phyloP scores from a whole-genome alignment of 495 filamentous ascomycete genomes.

The Evernia prunastri region DNA sequence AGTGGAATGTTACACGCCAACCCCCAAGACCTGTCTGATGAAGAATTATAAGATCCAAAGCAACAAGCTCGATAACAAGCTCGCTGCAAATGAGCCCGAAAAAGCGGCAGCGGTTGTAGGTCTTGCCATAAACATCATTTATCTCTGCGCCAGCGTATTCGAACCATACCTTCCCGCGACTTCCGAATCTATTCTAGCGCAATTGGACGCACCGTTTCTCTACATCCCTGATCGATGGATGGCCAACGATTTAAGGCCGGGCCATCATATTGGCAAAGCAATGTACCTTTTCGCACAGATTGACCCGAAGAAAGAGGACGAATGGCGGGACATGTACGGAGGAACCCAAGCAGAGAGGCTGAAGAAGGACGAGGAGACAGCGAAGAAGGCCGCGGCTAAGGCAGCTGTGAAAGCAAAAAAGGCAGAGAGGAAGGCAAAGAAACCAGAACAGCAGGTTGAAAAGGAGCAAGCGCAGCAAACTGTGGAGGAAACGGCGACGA shows the following conservation, averaged over 20 bases:
- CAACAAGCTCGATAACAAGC: conserved; percentile 75
- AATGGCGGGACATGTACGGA: conserved; percentile 78
- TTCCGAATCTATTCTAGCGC: conserved; percentile 63
- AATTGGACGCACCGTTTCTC: conserved; percentile 59
- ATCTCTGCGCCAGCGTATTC: conserved; percentile 69
- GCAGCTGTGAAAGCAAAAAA: conserved; percentile 52
- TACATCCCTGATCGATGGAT: conserved; percentile 56
- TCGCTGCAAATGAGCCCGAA: conserved; percentile 64
- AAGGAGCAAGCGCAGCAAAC: conserved; percentile 41
- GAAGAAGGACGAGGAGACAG: conserved; percentile 61
- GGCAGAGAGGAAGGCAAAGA: conserved; percentile 52
- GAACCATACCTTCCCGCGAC: conserved; percentile 83
- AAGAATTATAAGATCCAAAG: conserved; percentile 50
- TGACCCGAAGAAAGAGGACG: conserved; percentile 69
- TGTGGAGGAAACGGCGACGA: conserved; percentile 33
- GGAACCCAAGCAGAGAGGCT: conserved; percentile 59
- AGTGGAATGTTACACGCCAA: neutral
- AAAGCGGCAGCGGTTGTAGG: conserved; percentile 71
- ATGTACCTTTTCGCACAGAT: conserved; percentile 79
- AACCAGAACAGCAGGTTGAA: conserved; percentile 41
- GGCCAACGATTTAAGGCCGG: conserved; percentile 46
- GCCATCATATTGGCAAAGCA: conserved; percentile 77
- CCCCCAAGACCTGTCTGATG: neutral
- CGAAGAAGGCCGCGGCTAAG: conserved; percentile 49
- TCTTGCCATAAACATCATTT: conserved; percentile 71